Conservation (phyloP, 208 protist species). For the Trypanosoma cruzi region DNA sequence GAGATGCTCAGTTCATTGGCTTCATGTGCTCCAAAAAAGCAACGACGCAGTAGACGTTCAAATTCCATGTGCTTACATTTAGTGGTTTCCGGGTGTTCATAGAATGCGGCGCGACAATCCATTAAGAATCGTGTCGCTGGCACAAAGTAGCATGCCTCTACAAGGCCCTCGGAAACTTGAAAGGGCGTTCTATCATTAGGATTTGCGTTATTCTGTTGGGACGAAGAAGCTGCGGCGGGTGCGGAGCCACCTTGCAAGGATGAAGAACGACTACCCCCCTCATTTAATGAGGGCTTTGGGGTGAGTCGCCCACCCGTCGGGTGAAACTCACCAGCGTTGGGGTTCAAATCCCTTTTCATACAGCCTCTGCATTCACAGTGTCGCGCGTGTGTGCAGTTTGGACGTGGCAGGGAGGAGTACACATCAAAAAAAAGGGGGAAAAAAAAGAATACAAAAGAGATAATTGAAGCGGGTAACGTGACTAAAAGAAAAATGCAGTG, state of each 20-base stretch:
- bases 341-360: constrained; percentile 24
- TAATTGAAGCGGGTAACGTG: not conserved
- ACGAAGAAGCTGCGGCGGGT: not conserved
- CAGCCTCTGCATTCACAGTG: not conserved
- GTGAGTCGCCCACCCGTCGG: not conserved
- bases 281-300: not conserved
- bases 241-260: not conserved
- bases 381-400: not conserved
- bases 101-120: constrained; percentile 24
- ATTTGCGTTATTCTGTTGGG: not conserved
- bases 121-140: constrained; percentile 11
- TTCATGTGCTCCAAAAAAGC: constrained; percentile 20
- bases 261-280: not conserved
- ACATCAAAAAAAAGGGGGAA: not conserved
- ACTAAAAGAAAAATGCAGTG: not conserved
- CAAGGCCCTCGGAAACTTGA: not conserved
- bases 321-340: constrained; percentile 26
- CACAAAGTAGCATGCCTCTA: constrained; percentile 8
- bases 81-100: constrained; percentile 4
- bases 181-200: not conserved
- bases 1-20: constrained; percentile 23
- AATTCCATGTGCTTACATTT: constrained; percentile 27
- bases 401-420: not conserved
- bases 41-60: constrained; percentile 23
- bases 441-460: constrained; percentile 1